Evolutionary conservation across 768 basidiomycete species (phyloP).

Genomic region (Kwoniella sp.): DNA sequence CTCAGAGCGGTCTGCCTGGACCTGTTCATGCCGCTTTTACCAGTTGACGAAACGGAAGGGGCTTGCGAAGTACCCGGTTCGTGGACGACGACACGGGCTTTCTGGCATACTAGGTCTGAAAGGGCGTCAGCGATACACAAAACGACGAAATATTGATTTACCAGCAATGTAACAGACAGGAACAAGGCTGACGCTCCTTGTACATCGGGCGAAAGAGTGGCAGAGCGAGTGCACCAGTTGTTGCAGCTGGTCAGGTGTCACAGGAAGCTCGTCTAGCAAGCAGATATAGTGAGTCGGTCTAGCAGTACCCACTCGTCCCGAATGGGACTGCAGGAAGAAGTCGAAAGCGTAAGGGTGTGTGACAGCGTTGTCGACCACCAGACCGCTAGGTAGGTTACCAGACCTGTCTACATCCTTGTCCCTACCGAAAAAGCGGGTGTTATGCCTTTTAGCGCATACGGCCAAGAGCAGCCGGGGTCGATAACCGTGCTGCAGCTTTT

Average conservation of each 20-base stretch:
- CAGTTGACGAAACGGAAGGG: slow-evolving; percentile 35
- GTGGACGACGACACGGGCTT: slow-evolving; percentile 44
- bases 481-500: slow-evolving; percentile 21
- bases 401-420: slow-evolving; percentile 31
- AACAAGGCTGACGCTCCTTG: slow-evolving; percentile 44
- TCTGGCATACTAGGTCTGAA: slow-evolving; percentile 45
- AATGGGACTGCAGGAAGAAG: slow-evolving; percentile 49
- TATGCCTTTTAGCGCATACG: slow-evolving; percentile 47
- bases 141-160: slow-evolving; percentile 7
- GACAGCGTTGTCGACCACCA: slow-evolving; percentile 41
- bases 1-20: slow-evolving; percentile 11
- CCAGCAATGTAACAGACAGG: slow-evolving; percentile 48
- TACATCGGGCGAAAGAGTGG: slow-evolving; percentile 45
- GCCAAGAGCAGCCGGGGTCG: slow-evolving; percentile 36
- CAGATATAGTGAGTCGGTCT: slow-evolving; percentile 48
- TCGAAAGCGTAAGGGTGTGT: slow-evolving; percentile 48
- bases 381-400: slow-evolving; percentile 43
- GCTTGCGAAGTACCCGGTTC: slow-evolving; percentile 21
- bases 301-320: slow-evolving; percentile 47
- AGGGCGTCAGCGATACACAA: neutral
- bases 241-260: slow-evolving; percentile 45
- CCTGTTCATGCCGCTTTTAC: neutral
- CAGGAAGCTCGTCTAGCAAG: slow-evolving; percentile 38
- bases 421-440: slow-evolving; percentile 45
- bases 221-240: slow-evolving; percentile 40